These are phyloP conservation scores for Camellia sinensis DNA, from an alignment of 148 eudicot species.

Conservation along the genomic window DNA sequence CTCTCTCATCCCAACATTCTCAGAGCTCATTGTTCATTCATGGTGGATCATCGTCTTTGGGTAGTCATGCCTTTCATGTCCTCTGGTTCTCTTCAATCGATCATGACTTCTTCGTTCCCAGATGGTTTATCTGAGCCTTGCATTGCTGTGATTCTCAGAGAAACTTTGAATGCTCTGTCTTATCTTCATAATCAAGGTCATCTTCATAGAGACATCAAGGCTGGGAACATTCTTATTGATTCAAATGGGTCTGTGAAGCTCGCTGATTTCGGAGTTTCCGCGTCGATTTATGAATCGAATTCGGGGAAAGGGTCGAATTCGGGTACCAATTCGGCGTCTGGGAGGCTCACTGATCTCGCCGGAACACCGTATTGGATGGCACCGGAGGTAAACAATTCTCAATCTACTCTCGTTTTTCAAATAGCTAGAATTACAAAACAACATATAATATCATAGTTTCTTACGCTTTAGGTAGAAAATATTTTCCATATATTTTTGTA, in stretches of 20 bases:
- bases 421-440: too few species aligned
- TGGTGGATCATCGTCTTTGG: slow-evolving; percentile 57
- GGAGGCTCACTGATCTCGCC: slow-evolving; percentile 46
- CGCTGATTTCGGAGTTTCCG: slow-evolving; percentile 76
- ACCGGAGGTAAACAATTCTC: slow-evolving; percentile 34
- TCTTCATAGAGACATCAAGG: slow-evolving; percentile 66
- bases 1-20: slow-evolving; percentile 72
- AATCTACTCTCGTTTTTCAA: too few species aligned
- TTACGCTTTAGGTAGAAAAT: too few species aligned
- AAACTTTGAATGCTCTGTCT: slow-evolving; percentile 45
- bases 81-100: slow-evolving; percentile 64
- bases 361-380: slow-evolving; percentile 95
- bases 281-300: slow-evolving; percentile 54
- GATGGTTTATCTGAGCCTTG: slow-evolving; percentile 52
- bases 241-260: slow-evolving; percentile 52
- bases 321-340: not conserved
- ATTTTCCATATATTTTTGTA: too few species aligned
- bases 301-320: not conserved
- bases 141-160: slow-evolving; percentile 49
- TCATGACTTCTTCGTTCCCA: slow-evolving; percentile 44
- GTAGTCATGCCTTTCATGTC: slow-evolving; percentile 90
- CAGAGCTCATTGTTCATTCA: slow-evolving; percentile 64
- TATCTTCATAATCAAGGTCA: slow-evolving; percentile 77
- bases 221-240: slow-evolving; percentile 58
- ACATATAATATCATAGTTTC: too few species aligned